These are phyloP conservation scores for Corylus heterophylla DNA, from an alignment of 306 rosid species.

Conservation along the genomic window DNA sequence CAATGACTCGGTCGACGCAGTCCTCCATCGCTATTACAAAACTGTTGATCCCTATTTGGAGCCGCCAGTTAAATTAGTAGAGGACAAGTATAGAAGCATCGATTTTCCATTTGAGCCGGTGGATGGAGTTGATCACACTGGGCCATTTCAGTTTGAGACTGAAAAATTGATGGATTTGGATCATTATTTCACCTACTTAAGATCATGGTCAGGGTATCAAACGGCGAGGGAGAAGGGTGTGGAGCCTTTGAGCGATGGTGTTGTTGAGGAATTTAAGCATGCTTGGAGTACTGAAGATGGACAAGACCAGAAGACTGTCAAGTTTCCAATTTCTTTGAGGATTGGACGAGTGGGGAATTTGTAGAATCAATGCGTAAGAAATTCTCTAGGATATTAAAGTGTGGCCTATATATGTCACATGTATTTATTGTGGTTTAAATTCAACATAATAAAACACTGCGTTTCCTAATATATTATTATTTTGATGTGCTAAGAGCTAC, in stretches of 20 bases:
- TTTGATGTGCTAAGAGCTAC: too few relatives aligned
- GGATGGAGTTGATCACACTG: conserved; percentile 59
- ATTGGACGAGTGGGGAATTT: conserved; percentile 56
- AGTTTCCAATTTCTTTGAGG: conserved; percentile 57
- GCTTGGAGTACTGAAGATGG: conserved; percentile 59
- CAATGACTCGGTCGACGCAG: conserved; percentile 32
- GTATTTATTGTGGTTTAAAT: too few relatives aligned
- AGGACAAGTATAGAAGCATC: conserved; percentile 46
- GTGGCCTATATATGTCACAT: background rate
- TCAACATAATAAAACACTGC: too few relatives aligned
- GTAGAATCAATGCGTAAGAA: too few relatives aligned
- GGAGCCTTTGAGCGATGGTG: conserved; percentile 56
- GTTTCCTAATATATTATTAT: too few relatives aligned
- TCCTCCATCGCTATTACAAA: conserved; percentile 39
- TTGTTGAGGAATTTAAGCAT: conserved; percentile 40
- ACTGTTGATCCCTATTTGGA: conserved; percentile 52
- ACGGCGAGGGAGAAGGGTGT: conserved; percentile 63
- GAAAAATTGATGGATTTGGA: conserved; percentile 55
- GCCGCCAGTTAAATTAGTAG: conserved; percentile 38
- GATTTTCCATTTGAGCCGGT: conserved; percentile 75
- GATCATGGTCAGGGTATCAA: conserved; percentile 81
- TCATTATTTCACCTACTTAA: conserved; percentile 45
- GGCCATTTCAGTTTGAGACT: conserved; percentile 58
- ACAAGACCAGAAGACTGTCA: conserved; percentile 36
- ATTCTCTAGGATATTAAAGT: too few relatives aligned